These are phyloP conservation scores for Trebouxiophyceae sp. DNA, from an alignment of 163 green algal species.

Conservation along the genomic window DNA sequence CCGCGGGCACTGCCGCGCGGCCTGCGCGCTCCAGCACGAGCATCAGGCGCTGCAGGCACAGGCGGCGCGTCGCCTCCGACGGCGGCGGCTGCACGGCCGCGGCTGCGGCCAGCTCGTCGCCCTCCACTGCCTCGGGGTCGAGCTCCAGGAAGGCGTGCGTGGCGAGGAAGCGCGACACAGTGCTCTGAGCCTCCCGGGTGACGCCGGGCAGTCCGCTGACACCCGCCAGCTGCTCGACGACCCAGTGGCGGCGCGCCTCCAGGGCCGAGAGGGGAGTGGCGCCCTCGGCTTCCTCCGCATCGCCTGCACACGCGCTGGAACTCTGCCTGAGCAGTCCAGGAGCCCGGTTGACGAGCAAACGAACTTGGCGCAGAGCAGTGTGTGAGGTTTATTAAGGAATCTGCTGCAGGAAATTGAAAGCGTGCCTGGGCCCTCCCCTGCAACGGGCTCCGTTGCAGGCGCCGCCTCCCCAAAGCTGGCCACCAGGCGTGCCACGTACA, in stretches of 20 bases:
- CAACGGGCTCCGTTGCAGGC: too few relatives aligned
- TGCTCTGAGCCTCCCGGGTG: background rate
- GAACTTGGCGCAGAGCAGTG: too few relatives aligned
- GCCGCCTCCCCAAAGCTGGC: too few relatives aligned
- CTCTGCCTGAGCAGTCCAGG: background rate
- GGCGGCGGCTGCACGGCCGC: conserved; percentile 6
- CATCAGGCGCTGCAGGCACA: conserved; percentile 35
- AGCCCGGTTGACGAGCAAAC: too few relatives aligned
- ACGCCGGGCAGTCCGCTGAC: conserved; percentile 12
- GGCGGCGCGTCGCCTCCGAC: conserved; percentile 6
- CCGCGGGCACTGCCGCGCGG: conserved; percentile 10
- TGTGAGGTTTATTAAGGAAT: too few relatives aligned
- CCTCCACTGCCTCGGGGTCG: conserved; percentile 15
- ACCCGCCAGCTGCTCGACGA: conserved; percentile 36
- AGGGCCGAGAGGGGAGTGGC: background rate
- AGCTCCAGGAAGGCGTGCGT: conserved; percentile 36
- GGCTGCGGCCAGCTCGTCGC: conserved; percentile 4
- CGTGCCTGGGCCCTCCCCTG: too few relatives aligned
- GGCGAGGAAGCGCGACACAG: conserved; percentile 34
- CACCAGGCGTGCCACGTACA: too few relatives aligned
- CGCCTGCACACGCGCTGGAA: background rate
- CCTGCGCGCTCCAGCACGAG: conserved; percentile 19
- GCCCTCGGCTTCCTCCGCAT: background rate
- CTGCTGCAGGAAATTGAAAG: too few relatives aligned
- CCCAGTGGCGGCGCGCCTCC: conserved; percentile 8